Conservation (phyloP, 208 protist genomes). For the Kentomonas sorsogonicus region DNA sequence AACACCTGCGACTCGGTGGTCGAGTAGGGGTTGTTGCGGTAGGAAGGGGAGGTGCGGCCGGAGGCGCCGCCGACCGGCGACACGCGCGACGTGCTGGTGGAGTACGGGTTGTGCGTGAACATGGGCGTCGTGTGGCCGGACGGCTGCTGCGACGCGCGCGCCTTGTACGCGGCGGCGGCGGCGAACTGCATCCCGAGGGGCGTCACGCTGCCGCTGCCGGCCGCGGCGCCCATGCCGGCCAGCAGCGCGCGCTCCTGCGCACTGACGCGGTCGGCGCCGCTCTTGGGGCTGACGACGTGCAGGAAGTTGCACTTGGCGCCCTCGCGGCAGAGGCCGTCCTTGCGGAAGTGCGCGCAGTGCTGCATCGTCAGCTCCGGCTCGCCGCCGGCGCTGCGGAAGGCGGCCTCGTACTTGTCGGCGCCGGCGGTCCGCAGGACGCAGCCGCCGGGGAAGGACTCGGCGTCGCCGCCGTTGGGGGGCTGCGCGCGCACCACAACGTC, state of each 20-base stretch:
- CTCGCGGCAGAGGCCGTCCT: conserved; percentile 73
- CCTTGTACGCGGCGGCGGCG: no score
- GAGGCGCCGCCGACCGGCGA: no score
- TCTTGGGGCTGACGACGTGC: conserved; percentile 56
- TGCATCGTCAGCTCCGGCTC: conserved; percentile 71
- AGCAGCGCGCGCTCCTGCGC: conserved; percentile 13
- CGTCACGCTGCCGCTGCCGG: no score
- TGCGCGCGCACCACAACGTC: conserved; percentile 62
- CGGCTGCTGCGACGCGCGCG: no score
- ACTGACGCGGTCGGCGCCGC: conserved; percentile 24
- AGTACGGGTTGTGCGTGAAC: no score
- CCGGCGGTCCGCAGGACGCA: conserved; percentile 70
- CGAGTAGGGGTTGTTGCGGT: no score
- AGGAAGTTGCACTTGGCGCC: conserved; percentile 74
- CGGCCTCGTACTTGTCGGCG: conserved; percentile 60
- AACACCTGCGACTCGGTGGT: no score
- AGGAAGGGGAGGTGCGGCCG: no score
- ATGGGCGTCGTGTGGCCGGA: no score
- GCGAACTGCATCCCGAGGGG: no score
- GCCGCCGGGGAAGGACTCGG: conserved; percentile 38
- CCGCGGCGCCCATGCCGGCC: conserved; percentile 1
- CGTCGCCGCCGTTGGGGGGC: conserved; percentile 62
- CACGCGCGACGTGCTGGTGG: no score
- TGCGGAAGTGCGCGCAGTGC: conserved; percentile 82
- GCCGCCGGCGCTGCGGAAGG: conserved; percentile 26